Evolutionary conservation across 495 filamentous ascomycete genomes (phyloP).

Genomic region (Talaromyces thailandensis): DNA sequence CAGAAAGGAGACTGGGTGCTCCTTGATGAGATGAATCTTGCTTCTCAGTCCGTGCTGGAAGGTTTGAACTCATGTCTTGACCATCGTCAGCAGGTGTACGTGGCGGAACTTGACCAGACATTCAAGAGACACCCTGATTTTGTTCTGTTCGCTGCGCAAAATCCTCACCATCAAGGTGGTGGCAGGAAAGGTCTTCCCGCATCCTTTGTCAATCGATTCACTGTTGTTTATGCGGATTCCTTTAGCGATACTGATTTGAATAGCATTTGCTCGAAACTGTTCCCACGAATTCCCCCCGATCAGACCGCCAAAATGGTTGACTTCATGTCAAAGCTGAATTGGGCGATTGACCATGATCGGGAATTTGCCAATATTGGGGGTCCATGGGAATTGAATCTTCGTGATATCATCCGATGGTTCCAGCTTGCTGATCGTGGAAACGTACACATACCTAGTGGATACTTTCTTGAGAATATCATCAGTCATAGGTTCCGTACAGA

Average conservation of each 20-base stretch:
- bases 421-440: slow-evolving; percentile 48
- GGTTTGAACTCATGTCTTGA: slow-evolving; percentile 96
- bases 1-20: slow-evolving; percentile 92
- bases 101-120: slow-evolving; percentile 86
- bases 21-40: slow-evolving; percentile 97
- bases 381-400: slow-evolving; percentile 96
- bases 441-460: slow-evolving; percentile 45
- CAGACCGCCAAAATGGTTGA: slow-evolving; percentile 57
- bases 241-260: slow-evolving; percentile 74
- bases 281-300: slow-evolving; percentile 46
- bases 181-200: slow-evolving; percentile 91
- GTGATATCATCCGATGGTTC: slow-evolving; percentile 87
- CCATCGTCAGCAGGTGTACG: slow-evolving; percentile 91
- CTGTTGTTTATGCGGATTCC: slow-evolving; percentile 89
- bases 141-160: slow-evolving; percentile 90
- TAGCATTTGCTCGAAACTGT: slow-evolving; percentile 70
- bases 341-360: slow-evolving; percentile 53
- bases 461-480: slow-evolving; percentile 78
- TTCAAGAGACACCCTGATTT: slow-evolving; percentile 87
- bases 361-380: slow-evolving; percentile 70
- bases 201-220: slow-evolving; percentile 97
- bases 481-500: slow-evolving; percentile 75
- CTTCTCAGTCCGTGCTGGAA: slow-evolving; percentile 93
- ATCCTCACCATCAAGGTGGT: slow-evolving; percentile 94
- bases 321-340: slow-evolving; percentile 73